Conservation (phyloP, 2,329 filamentous ascomycete species). For the Tetracladium maxilliforme region DNA sequence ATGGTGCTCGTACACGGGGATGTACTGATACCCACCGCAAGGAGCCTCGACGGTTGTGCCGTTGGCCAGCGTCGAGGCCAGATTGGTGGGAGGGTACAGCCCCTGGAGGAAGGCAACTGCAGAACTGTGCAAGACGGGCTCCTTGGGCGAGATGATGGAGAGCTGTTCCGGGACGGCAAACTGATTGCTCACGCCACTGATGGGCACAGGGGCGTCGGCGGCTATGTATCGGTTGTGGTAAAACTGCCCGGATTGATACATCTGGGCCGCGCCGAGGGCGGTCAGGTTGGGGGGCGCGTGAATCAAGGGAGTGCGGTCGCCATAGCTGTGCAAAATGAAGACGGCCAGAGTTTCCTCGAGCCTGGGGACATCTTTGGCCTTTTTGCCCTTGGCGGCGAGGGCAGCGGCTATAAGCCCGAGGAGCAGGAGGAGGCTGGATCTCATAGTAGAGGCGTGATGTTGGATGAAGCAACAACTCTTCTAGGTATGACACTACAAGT, state of each 20-base stretch:
- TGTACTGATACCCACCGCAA: conserved; percentile 69
- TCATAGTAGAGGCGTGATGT: no score
- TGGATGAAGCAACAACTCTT: no score
- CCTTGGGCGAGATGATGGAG: conserved; percentile 53
- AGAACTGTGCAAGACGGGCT: conserved; percentile 65
- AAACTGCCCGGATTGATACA: conserved; percentile 57
- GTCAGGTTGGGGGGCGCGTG: conserved; percentile 61
- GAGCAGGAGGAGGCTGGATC: no score
- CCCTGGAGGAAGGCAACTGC: conserved; percentile 72
- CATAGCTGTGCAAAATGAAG: conserved; percentile 82
- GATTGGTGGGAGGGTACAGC: conserved; percentile 59
- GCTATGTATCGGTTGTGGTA: conserved; percentile 66
- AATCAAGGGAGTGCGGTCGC: conserved; percentile 72
- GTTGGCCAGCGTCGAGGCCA: conserved; percentile 53
- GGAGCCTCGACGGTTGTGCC: conserved; percentile 52
- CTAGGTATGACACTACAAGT: no score
- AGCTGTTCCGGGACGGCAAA: conserved; percentile 58
- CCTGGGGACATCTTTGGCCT: no score
- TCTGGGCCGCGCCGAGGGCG: conserved; percentile 62
- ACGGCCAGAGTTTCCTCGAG: conserved; percentile 64
- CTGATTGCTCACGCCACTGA: conserved; percentile 51
- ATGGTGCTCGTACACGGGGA: conserved; percentile 58
- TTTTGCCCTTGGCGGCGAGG: no score
- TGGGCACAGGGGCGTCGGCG: conserved; percentile 32
- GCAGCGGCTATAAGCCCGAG: no score